Percentiles rank a stretch among this genome's conserved stretches.
phyloP scores from a whole-genome alignment of 2,329 filamentous ascomycete species.

The Venturia nashicola region DNA sequence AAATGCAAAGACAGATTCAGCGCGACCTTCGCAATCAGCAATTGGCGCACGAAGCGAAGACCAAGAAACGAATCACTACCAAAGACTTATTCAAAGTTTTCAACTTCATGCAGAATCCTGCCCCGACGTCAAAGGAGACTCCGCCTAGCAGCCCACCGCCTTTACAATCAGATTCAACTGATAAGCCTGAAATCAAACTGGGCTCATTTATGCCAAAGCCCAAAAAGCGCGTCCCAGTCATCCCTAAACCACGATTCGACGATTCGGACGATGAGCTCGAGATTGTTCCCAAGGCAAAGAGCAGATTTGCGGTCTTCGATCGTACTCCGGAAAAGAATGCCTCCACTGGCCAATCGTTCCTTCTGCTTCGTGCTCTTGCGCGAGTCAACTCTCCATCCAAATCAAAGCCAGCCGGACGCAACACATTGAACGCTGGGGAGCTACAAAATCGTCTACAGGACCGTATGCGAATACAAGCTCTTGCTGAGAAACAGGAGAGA shows the following conservation, averaged over 20 bases:
- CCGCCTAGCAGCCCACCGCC: slow-evolving; percentile 30
- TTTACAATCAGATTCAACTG: slow-evolving; percentile 11
- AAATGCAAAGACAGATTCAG: slow-evolving; percentile 92
- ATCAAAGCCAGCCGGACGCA: slow-evolving; percentile 31
- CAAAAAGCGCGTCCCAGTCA: slow-evolving; percentile 2
- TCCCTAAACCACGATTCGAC: slow-evolving; percentile 25
- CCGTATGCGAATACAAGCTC: slow-evolving; percentile 69
- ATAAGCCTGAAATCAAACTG: slow-evolving; percentile 8
- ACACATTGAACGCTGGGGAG: slow-evolving; percentile 55
- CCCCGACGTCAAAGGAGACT: slow-evolving; percentile 28
- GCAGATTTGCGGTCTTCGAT: slow-evolving; percentile 48
- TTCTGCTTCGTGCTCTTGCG: slow-evolving; percentile 61
- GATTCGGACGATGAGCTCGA: slow-evolving; percentile 54
- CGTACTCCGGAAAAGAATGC: slow-evolving; percentile 50
- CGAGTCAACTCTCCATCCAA: slow-evolving; percentile 54
- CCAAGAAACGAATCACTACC: slow-evolving; percentile 82
- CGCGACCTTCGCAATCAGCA: slow-evolving; percentile 83
- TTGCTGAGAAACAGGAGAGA: slow-evolving; percentile 61
- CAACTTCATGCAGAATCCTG: slow-evolving; percentile 46
- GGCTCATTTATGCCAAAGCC: not conserved
- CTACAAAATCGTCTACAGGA: slow-evolving; percentile 56
- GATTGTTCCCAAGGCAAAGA: slow-evolving; percentile 38
- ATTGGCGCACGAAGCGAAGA: slow-evolving; percentile 72
- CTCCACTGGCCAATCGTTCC: slow-evolving; percentile 52
- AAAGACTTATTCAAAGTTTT: slow-evolving; percentile 73